Percentiles rank a stretch among this genome's conserved stretches.
Evolutionary conservation across 1,139 yeast species (phyloP).

Genomic region (Blastobotrys buckinghamii): DNA sequence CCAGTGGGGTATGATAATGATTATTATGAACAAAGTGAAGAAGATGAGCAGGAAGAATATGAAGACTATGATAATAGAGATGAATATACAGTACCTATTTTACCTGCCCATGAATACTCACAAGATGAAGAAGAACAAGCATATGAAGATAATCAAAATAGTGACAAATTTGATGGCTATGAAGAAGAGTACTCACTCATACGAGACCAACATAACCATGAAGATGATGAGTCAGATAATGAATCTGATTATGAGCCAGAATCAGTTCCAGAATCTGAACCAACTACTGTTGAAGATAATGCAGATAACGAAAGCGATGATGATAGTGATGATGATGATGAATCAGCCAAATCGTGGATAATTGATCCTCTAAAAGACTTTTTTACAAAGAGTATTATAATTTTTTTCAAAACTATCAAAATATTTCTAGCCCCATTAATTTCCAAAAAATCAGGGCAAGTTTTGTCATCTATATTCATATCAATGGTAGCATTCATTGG

Average conservation of each 20-base stretch:
- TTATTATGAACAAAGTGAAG: slow-evolving; percentile 1
- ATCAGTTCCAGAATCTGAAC: not conserved
- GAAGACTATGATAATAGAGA: not conserved
- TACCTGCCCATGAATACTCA: slow-evolving; percentile 11
- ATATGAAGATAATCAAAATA: slow-evolving; percentile 9
- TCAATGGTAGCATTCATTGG: not conserved
- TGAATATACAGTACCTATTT: slow-evolving; percentile 11
- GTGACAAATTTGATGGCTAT: slow-evolving; percentile 10
- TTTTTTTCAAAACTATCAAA: slow-evolving; percentile 3
- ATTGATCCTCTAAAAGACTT: slow-evolving; percentile 6
- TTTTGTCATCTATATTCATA: not conserved
- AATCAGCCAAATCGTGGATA: slow-evolving; percentile 4
- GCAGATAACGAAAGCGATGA: not conserved
- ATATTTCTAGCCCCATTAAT: slow-evolving; percentile 11
- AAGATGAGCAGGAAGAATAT: slow-evolving; percentile 2
- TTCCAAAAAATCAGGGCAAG: slow-evolving; percentile 8
- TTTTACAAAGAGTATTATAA: not conserved
- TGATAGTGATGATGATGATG: slow-evolving; percentile 3
- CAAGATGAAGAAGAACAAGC: slow-evolving; percentile 3
- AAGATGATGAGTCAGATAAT: not conserved
- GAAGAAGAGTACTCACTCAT: slow-evolving; percentile 11
- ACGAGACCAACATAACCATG: not conserved
- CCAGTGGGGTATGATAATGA: not conserved
- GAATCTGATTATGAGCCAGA: not conserved
- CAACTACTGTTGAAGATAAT: not conserved